Evolutionary conservation across 73 alveolate genomes (phyloP), one percentile per base, ranked within the genome.

Genomic region (Tetrahymena thermophila): DNA sequence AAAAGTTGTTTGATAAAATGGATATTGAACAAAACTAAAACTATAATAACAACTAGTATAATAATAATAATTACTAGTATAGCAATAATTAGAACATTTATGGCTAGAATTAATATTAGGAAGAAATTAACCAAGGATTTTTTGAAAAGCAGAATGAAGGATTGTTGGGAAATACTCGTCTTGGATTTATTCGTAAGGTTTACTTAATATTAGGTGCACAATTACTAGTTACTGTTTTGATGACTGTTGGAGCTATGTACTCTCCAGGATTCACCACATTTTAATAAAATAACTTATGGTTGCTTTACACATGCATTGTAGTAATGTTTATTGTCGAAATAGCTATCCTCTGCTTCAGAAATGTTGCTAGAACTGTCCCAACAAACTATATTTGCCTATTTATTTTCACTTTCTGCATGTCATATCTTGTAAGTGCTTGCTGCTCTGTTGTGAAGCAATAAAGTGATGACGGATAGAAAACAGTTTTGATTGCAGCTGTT

Each of bases 181-280:
- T 96, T 17, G 99, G 99, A 50, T 98, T 98, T 95, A 96, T 98
- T 43, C 94, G 98, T 85, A 98, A 98, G 93, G 99, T 98, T 43
- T 98, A 97, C 44, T 98, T 98, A 56, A 98, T 98, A 35, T 95
- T 98, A 35, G 85, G 98, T 0, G 43, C 95, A 43, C 96, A 97
- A 85, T 96, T 98, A 42, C 56, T 97, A 34, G 84, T 97, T 11
- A 98, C 89, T 28, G 89, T 71, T 25, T 71, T 71, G 37, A 71
- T 71, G 89, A 71, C 89, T 71, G 89, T 71, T 25, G 89, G 40
- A 19, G 89, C 89, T n/a, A 71, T 71, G 89, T 71, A 71, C 21
- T 71, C 89, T 28, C 42, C 13, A 25, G 89, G 89, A 28, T 71
- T 71, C 13, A 19, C 37, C 37, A 71, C 3, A 1, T 71, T 71